phyloP scores from a whole-genome alignment of 768 basidiomycete genomes.

The Suillus luteus region DNA sequence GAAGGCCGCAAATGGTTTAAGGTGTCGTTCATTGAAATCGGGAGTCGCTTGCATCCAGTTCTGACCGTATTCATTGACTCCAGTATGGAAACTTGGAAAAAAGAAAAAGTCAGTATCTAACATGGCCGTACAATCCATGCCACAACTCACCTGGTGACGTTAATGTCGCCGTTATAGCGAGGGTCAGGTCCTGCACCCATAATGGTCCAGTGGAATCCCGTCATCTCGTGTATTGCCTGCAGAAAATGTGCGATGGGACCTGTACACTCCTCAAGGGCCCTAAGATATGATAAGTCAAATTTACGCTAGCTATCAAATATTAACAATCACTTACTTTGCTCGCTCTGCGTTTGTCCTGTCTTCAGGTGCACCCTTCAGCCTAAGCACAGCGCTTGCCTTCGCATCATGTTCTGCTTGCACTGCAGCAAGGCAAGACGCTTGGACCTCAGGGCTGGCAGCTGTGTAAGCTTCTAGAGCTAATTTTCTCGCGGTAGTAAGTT shows the following conservation, averaged over 20 bases:
- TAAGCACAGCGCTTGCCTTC: not conserved
- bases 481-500: not conserved
- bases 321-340: not conserved
- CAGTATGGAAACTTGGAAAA: not conserved
- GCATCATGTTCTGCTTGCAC: not conserved
- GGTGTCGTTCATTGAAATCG: not conserved
- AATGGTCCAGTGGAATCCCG: not conserved
- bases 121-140: not conserved
- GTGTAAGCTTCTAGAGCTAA: not conserved
- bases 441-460: not conserved
- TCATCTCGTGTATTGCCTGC: not conserved
- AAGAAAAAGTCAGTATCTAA: not conserved
- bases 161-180: not conserved
- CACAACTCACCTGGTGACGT: not conserved
- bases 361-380: not conserved
- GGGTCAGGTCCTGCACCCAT: constrained; percentile 3
- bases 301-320: not conserved
- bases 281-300: not conserved
- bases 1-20: not conserved
- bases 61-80: not conserved
- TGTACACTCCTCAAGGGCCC: not conserved
- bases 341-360: not conserved
- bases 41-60: constrained; percentile 1
- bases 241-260: not conserved
- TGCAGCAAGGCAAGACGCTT: not conserved